Percentiles rank a stretch among this genome's conserved stretches.
phyloP scores from a whole-genome alignment of 2,329 filamentous ascomycete species.

The Pyricularia sp. region DNA sequence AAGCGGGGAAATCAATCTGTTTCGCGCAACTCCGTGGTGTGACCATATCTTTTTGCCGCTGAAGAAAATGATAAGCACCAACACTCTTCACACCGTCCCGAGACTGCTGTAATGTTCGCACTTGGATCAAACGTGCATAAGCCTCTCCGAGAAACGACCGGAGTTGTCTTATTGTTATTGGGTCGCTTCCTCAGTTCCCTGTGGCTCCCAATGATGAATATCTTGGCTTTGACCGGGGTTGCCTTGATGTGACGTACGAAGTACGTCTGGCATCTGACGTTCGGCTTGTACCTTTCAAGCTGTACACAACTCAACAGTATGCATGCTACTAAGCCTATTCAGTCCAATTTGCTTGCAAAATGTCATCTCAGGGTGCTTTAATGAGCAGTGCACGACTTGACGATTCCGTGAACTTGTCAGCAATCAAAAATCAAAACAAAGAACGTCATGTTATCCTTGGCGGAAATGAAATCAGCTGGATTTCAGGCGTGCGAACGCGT shows the following conservation, averaged over 20 bases:
- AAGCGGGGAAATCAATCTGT: background rate
- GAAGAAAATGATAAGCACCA: background rate
- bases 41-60: background rate
- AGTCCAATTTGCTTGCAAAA: background rate
- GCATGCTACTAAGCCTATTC: background rate
- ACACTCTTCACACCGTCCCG: background rate
- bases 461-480: background rate
- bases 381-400: too few relatives aligned
- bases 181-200: background rate
- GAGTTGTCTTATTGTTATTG: background rate
- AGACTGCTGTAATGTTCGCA: background rate
- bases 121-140: background rate
- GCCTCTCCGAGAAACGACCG: background rate
- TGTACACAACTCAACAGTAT: background rate
- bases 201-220: background rate
- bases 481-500: background rate
- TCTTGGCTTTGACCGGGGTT: background rate
- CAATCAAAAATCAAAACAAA: background rate
- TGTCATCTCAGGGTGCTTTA: background rate
- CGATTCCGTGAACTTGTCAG: background rate
- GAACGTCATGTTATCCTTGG: background rate
- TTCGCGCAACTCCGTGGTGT: background rate
- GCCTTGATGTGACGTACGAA: too few relatives aligned
- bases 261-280: background rate
- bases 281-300: background rate